These are phyloP conservation scores for Acorus calamus DNA, from an alignment of 106 monocot species.

Conservation along the genomic window DNA sequence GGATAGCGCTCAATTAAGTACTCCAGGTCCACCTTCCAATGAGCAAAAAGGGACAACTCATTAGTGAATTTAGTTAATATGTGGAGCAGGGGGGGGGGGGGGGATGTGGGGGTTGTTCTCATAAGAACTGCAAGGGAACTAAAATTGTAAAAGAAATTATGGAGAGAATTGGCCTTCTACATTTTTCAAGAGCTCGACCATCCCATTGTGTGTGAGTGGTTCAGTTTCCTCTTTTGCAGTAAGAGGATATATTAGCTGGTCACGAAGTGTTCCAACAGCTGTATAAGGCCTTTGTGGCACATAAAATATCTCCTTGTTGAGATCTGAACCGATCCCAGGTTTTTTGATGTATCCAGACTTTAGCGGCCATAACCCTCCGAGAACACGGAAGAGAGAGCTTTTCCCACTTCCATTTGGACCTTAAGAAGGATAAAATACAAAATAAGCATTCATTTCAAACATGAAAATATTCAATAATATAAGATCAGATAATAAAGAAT, in stretches of 20 bases:
- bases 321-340: conserved; percentile 95
- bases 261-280: conserved; percentile 97
- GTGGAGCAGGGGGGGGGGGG: too few species aligned
- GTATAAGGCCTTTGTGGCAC: conserved; percentile 98
- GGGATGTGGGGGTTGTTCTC: too few species aligned
- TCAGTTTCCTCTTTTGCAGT: conserved; percentile 71
- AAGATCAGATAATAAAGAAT: too few species aligned
- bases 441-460: too few species aligned
- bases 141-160: too few species aligned
- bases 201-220: conserved; percentile 65
- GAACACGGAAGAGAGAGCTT: conserved; percentile 96
- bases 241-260: conserved; percentile 95
- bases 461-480: conserved; percentile 10
- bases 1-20: conserved; percentile 95
- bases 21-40: conserved; percentile 84
- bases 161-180: conserved; percentile 21
- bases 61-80: not conserved
- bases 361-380: conserved; percentile 98
- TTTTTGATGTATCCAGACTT: conserved; percentile 84
- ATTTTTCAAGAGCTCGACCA: conserved; percentile 93
- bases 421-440: conserved; percentile 12
- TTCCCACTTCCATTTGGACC: conserved; percentile 99
- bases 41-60: not conserved
- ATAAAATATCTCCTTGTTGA: conserved; percentile 99
- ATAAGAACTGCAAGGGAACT: too few species aligned